Evolutionary conservation across 225 moss, liverwort and hornwort genomes (phyloP).

Genomic region (Ulota crispa): DNA sequence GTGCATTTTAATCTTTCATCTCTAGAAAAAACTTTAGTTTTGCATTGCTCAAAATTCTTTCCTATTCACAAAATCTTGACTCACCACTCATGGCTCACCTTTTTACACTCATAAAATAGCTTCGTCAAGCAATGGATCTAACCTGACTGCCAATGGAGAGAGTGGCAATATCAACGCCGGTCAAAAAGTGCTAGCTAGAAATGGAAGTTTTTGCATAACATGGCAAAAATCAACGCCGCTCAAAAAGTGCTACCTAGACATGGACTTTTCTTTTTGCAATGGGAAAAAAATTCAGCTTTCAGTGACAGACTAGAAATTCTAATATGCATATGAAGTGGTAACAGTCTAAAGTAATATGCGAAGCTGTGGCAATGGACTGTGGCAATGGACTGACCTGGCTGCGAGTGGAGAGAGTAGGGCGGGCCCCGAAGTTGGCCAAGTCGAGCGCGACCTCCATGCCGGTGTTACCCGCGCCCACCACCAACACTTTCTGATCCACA

Average conservation of each 20-base stretch:
- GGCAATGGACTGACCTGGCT: conserved; percentile 26
- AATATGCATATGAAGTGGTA: not conserved
- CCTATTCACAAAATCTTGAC: no score
- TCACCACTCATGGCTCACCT: no score
- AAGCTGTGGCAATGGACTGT: not conserved
- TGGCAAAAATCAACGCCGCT: no score
- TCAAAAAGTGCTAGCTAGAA: no score
- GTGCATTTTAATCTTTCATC: no score
- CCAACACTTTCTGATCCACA: conserved; percentile 59
- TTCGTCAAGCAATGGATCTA: no score
- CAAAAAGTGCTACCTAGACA: not conserved
- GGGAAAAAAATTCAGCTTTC: not conserved
- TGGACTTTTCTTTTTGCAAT: not conserved
- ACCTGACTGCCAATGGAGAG: no score
- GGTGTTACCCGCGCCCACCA: conserved; percentile 85
- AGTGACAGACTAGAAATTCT: not conserved
- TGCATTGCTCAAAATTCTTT: no score
- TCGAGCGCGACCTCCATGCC: conserved; percentile 95
- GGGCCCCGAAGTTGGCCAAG: conserved; percentile 67
- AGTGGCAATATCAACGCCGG: no score
- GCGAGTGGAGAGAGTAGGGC: conserved; percentile 68
- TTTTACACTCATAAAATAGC: no score
- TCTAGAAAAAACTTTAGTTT: no score
- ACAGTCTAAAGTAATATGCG: not conserved
- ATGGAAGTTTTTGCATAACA: no score